Evolutionary conservation across 352 stramenopile species (phyloP).

Genomic region (Pythium apleroticum): DNA sequence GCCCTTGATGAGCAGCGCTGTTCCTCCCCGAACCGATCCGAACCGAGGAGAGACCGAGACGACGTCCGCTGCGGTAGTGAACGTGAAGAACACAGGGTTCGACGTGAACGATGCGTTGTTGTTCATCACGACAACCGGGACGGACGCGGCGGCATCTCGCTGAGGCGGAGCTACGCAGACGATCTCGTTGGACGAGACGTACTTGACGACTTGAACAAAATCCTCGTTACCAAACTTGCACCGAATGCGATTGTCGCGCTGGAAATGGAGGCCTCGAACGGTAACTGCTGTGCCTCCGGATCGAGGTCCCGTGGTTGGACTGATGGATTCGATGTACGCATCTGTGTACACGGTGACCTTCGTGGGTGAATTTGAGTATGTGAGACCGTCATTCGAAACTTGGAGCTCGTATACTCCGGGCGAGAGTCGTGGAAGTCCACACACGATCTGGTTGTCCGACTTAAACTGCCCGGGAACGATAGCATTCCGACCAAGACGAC

Average conservation of each 20-base stretch:
- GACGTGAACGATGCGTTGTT: conserved; percentile 63
- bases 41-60: conserved; percentile 53
- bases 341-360: conserved; percentile 78
- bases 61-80: conserved; percentile 50
- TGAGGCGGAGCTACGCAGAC: conserved; percentile 64
- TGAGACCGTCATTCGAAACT: conserved; percentile 72
- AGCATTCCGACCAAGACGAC: conserved; percentile 72
- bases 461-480: conserved; percentile 50
- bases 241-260: conserved; percentile 36
- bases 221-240: conserved; percentile 81
- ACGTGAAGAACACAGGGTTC: conserved; percentile 83
- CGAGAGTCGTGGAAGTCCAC: conserved; percentile 49
- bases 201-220: conserved; percentile 50
- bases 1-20: conserved; percentile 49
- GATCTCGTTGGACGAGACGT: conserved; percentile 68
- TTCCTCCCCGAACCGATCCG: conserved; percentile 54
- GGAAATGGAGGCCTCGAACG: conserved; percentile 86
- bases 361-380: conserved; percentile 57
- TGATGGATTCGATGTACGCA: conserved; percentile 63
- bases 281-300: conserved; percentile 81
- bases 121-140: conserved; percentile 58
- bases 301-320: conserved; percentile 67
- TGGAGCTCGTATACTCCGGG: conserved; percentile 68
- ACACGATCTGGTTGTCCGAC: conserved; percentile 52
- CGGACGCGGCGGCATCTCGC: conserved; percentile 35